Evolutionary conservation across 1,139 yeast genomes (phyloP), one percentile per base, ranked within the genome.

Genomic region (Candida mesenterica): DNA sequence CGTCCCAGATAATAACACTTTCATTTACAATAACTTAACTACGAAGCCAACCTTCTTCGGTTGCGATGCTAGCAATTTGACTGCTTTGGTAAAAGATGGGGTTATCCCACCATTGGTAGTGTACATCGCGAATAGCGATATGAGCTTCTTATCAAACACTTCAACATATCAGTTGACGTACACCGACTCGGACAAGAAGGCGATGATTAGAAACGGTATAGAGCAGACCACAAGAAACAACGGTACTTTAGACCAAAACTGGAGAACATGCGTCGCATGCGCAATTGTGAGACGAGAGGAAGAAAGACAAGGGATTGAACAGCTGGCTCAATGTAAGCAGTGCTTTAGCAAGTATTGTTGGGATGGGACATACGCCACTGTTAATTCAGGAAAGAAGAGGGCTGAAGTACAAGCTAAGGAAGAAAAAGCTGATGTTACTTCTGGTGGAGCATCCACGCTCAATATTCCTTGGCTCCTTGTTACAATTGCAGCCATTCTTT

Each of bases 291-390:
- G 88, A 60, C 79, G 96, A 57, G 79, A 83, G 37, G 82, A 83
- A 55, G 95, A 88, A 63, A 75, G 95, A 51, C 63, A 72, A 33
- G 82, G 83, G 23, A 59, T 71, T 20, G 68, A 73, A 14, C 82
- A 80, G 43, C 74, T 89, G 5, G 79, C 74, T 2, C 89, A 84
- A 55, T 90, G 97, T 69, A 61, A 75, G 43, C 44, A 64, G 36
- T 90, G 97, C 61, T 84, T 88, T 57, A 57, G 66, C 24, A 68
- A 69, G 27, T 88, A 88, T 62, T 89, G 97, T 60, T 89, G 96
- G 96, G 77, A 84, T 51, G 94, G 92, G 42, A 47, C 20, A 31
- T 32, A 30, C 32, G 51, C 43, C 18, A 41, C 15, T 23, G 15
- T 4, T 14, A 4, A 17, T 43, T 42, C 15, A n/a, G n/a, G 5